These are phyloP conservation scores for Yamadazyma trypodendri DNA, from an alignment of 1,139 yeast genomes.

Conservation along the genomic window DNA sequence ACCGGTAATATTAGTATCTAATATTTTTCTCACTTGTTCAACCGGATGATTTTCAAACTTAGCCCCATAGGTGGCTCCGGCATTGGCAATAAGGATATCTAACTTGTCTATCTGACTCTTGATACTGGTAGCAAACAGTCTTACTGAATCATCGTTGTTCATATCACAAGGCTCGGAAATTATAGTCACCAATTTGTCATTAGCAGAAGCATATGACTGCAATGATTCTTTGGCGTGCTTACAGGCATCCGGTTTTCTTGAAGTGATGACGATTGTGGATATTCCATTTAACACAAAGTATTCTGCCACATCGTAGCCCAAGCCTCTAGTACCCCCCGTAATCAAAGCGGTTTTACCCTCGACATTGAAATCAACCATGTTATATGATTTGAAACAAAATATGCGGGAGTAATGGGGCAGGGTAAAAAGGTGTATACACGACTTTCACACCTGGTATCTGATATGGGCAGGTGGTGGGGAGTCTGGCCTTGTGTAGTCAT, in stretches of 20 bases:
- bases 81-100: conserved; percentile 70
- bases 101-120: conserved; percentile 40
- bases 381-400: neutral
- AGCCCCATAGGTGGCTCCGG: conserved; percentile 83
- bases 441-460: neutral
- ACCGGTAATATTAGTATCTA: conserved; percentile 64
- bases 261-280: conserved; percentile 58
- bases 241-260: conserved; percentile 65
- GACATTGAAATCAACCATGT: conserved; percentile 46
- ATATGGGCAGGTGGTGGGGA: conserved; percentile 2
- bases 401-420: neutral
- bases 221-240: conserved; percentile 54
- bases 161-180: conserved; percentile 61
- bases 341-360: conserved; percentile 65
- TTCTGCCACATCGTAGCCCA: conserved; percentile 71
- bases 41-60: conserved; percentile 61
- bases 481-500: neutral
- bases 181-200: conserved; percentile 43
- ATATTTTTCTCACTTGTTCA: conserved; percentile 15
- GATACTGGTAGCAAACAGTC: conserved; percentile 43
- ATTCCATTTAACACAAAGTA: conserved; percentile 63
- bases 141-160: conserved; percentile 49
- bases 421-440: neutral
- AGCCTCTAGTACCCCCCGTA: conserved; percentile 77
- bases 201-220: conserved; percentile 41